Evolutionary conservation across 805 yeast species (phyloP), one percentile per base, ranked within the genome.

Genomic region (Starmerella vitae): DNA sequence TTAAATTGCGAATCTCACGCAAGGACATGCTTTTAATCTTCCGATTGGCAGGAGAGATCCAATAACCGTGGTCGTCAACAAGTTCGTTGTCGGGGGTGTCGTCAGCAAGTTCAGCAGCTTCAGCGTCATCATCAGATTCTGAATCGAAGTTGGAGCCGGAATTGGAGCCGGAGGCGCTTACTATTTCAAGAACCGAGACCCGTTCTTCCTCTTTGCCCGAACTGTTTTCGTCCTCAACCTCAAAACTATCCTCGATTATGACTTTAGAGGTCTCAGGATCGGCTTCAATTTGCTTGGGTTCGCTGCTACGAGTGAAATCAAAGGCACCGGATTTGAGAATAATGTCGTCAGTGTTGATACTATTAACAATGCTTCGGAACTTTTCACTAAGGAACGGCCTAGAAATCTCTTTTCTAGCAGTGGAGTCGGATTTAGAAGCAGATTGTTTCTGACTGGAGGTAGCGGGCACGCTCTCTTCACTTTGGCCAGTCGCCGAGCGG

Each of bases 41-140:
- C 4, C 74, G 70, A 28, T 78, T 53, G 2, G 84, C 65, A 14
- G 98, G 98, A 5, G 81, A 72, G 38, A 76, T 78, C 82, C 91
- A 91, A 61, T 86, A 91, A 5, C 86, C 94, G 35, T 79, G 72
- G 12, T 74, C 76, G 37, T 78, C 72, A 21, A 66, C 65, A 31
- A 70, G 63, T 32, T 64, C 62, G 32, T 66, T 66, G 33, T 64
- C 69, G 1, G 56, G 39, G n/a, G 36, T 33, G 14, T 39, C 46
- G 13, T 24, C 14, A n/a, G 37, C 17, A 20, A 2, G 27, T 3
- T 7, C 14, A 17, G 24, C 30, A 5, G 28, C 30, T 10, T 12
- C 14, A 17, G 26, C 7, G 12, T 22, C 26, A 22, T 22, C 26
- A 22, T 22, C 26, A 12, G 10, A 8, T 22, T 22, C 26, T 7